Conservation (phyloP, 1,139 yeast species). For the Arxiozyma slooffiae region DNA sequence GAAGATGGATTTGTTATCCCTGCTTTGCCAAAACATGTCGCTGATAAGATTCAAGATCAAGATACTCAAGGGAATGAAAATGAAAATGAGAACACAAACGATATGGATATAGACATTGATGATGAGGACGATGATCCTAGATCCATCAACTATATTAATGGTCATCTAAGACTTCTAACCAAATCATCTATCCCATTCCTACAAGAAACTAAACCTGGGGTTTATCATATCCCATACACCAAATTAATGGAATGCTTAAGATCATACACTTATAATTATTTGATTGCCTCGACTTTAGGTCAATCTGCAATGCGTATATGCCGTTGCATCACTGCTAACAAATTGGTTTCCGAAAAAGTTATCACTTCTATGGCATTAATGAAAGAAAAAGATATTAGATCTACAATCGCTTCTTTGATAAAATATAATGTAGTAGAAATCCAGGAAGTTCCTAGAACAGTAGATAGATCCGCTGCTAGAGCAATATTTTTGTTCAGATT, state of each 20-base stretch:
- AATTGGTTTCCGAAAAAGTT: slow-evolving; percentile 77
- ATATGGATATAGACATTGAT: slow-evolving; percentile 16
- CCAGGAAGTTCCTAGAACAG: slow-evolving; percentile 89
- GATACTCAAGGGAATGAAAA: slow-evolving; percentile 18
- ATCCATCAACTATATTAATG: slow-evolving; percentile 31
- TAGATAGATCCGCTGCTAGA: slow-evolving; percentile 84
- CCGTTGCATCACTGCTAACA: slow-evolving; percentile 56
- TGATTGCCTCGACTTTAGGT: slow-evolving; percentile 51
- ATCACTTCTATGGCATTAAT: slow-evolving; percentile 65
- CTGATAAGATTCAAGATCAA: slow-evolving; percentile 14
- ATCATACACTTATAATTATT: slow-evolving; percentile 49
- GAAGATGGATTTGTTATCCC: slow-evolving; percentile 33
- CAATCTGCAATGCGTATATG: slow-evolving; percentile 52
- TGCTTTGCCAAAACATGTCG: slow-evolving; percentile 13
- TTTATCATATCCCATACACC: slow-evolving; percentile 37
- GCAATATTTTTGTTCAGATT: slow-evolving; percentile 77
- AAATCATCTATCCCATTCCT: slow-evolving; percentile 39
- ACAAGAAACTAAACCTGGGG: slow-evolving; percentile 36
- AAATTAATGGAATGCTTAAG: slow-evolving; percentile 40
- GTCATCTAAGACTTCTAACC: slow-evolving; percentile 44
- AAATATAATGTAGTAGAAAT: slow-evolving; percentile 55
- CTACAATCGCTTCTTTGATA: slow-evolving; percentile 46
- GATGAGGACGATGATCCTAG: slow-evolving; percentile 26
- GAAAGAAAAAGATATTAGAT: slow-evolving; percentile 68
- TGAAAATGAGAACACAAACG: slow-evolving; percentile 21